These are phyloP conservation scores for Cladorrhinum sp. DNA, from an alignment of 2,329 filamentous ascomycete genomes.

Conservation along the genomic window DNA sequence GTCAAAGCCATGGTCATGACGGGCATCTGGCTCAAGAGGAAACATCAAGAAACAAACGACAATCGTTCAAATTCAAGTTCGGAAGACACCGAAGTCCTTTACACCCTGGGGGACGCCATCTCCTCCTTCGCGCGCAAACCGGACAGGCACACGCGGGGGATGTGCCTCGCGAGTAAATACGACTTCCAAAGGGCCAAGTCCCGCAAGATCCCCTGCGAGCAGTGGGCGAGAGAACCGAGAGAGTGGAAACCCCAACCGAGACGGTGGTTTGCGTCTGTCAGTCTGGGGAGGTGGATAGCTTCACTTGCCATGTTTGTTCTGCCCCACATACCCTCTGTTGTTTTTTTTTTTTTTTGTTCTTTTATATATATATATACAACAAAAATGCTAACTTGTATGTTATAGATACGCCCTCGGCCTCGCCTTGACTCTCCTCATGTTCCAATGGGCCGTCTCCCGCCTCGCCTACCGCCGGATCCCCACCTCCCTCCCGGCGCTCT, in stretches of 20 bases:
- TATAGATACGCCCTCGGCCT: neutral
- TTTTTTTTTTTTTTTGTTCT: no score
- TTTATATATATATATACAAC: no score
- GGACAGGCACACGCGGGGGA: constrained; percentile 26
- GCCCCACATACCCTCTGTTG: no score
- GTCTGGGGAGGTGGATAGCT: neutral
- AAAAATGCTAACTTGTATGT: no score
- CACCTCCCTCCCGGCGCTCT: constrained; percentile 26
- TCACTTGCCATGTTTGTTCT: neutral
- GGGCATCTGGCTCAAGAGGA: constrained; percentile 19
- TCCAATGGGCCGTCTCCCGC: neutral
- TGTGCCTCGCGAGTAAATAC: constrained; percentile 27
- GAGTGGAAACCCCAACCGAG: neutral
- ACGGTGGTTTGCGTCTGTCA: neutral
- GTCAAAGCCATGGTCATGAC: constrained; percentile 24
- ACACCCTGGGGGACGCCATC: constrained; percentile 32
- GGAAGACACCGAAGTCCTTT: constrained; percentile 11
- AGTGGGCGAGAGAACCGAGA: neutral
- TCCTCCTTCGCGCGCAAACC: constrained; percentile 28
- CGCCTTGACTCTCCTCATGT: neutral
- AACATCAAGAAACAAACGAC: neutral
- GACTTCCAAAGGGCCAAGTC: constrained; percentile 9
- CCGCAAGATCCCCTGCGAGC: neutral
- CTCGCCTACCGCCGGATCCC: neutral
- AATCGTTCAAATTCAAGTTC: neutral